phyloP scores from a whole-genome alignment of 2,329 filamentous ascomycete genomes.

The Phyllosticta citriasiana region DNA sequence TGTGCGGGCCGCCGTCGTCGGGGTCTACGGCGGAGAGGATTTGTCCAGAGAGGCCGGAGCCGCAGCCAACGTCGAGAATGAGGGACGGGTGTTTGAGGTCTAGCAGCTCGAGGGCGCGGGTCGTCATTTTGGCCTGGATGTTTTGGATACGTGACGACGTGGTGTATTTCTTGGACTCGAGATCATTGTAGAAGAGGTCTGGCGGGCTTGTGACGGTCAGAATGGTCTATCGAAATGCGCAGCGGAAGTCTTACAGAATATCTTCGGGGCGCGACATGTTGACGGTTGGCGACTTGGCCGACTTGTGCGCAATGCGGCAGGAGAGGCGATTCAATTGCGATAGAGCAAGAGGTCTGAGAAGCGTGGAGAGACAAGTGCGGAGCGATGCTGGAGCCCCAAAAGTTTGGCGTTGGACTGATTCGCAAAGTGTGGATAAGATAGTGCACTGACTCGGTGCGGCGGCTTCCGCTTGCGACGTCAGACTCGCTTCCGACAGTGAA shows the following conservation, averaged over 20 bases:
- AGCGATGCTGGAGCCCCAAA: background rate
- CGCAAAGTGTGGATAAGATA: background rate
- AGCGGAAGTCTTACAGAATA: conserved; percentile 54
- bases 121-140: conserved; percentile 91
- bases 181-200: conserved; percentile 95
- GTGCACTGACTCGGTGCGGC: background rate
- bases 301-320: background rate
- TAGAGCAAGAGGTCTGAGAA: too few relatives aligned
- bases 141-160: conserved; percentile 91
- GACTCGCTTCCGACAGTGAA: conserved; percentile 7
- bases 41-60: conserved; percentile 86
- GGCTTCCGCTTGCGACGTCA: conserved; percentile 6
- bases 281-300: background rate
- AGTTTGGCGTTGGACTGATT: conserved; percentile 5
- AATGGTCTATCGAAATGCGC: conserved; percentile 12
- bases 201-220: conserved; percentile 53
- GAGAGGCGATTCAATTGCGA: background rate
- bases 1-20: conserved; percentile 73
- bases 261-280: conserved; percentile 95
- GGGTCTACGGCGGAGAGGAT: conserved; percentile 67
- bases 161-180: conserved; percentile 93
- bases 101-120: conserved; percentile 85
- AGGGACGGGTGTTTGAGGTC: conserved; percentile 68
- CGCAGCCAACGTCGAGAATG: conserved; percentile 94
- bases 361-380: background rate